Evolutionary conservation across 129 eudicot species (phyloP).

Genomic region (Smallanthus sonchifolius): DNA sequence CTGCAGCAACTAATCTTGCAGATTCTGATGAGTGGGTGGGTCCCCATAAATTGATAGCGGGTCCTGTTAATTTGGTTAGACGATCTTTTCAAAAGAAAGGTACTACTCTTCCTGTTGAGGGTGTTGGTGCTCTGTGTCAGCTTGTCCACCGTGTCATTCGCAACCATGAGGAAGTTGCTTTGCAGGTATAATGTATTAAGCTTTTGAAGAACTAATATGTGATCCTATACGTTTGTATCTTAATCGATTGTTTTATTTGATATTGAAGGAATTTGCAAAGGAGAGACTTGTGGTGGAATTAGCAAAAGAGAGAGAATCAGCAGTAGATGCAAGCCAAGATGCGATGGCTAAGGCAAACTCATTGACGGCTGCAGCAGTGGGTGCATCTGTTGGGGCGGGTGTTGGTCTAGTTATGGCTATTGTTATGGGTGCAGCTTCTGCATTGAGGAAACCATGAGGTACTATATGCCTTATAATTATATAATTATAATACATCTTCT

Average conservation of each 20-base stretch:
- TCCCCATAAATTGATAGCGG: constrained; percentile 49
- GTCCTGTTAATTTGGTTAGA: constrained; percentile 53
- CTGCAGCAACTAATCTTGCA: constrained; percentile 38
- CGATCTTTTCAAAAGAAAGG: constrained; percentile 69
- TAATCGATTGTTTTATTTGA: background rate
- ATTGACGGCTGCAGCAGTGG: constrained; percentile 80
- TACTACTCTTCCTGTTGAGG: constrained; percentile 79
- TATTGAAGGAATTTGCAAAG: constrained; percentile 64
- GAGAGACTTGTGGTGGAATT: constrained; percentile 68
- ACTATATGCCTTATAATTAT: background rate
- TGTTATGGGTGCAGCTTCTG: constrained; percentile 98
- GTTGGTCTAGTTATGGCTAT: constrained; percentile 86
- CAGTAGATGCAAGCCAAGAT: constrained; percentile 43
- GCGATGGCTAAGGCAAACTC: constrained; percentile 64
- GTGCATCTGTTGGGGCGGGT: constrained; percentile 95
- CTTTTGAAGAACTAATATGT: background rate
- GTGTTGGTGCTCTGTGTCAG: constrained; percentile 71
- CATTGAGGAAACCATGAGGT: constrained; percentile 85
- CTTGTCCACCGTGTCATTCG: constrained; percentile 74
- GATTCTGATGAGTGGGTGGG: constrained; percentile 37
- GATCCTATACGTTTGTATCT: background rate
- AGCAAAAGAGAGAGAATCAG: constrained; percentile 58
- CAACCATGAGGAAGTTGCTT: constrained; percentile 70
- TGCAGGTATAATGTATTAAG: constrained; percentile 54
- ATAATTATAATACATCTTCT: background rate